Evolutionary conservation across 1,284 basidiomycete genomes (phyloP).

Genomic region (Porodaedalea pini): DNA sequence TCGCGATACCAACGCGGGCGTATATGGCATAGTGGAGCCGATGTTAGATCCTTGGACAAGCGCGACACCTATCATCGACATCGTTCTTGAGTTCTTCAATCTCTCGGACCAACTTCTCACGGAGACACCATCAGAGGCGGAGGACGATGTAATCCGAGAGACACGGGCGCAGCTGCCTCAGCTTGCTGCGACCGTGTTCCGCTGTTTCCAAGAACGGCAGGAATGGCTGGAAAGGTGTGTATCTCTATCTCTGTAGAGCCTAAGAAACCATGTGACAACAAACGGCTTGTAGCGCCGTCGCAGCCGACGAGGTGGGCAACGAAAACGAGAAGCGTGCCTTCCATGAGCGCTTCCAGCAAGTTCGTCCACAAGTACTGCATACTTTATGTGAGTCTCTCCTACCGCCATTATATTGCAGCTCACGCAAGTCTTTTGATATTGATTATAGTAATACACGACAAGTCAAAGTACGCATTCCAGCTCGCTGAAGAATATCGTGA

Average conservation of each 20-base stretch:
- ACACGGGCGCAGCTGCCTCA: constrained; percentile 65
- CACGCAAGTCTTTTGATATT: not conserved
- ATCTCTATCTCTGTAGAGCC: not conserved
- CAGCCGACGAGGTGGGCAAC: constrained; percentile 41
- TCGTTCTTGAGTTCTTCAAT: constrained; percentile 71
- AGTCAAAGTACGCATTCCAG: constrained; percentile 67
- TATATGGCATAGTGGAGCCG: constrained; percentile 75
- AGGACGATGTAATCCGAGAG: constrained; percentile 28
- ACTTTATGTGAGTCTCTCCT: constrained; percentile 58
- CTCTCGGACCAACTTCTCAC: constrained; percentile 46
- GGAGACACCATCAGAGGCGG: constrained; percentile 28
- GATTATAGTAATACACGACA: constrained; percentile 57
- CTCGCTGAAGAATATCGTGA: constrained; percentile 86
- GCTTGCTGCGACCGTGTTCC: constrained; percentile 67
- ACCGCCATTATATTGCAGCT: constrained; percentile 11
- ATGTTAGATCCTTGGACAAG: constrained; percentile 86
- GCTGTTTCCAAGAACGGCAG: constrained; percentile 69
- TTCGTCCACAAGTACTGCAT: constrained; percentile 72
- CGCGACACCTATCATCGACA: constrained; percentile 60
- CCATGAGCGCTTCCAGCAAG: constrained; percentile 59
- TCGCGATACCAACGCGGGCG: constrained; percentile 62
- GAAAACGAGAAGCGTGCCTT: constrained; percentile 57
- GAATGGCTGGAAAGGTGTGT: constrained; percentile 64
- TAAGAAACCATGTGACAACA: not conserved
- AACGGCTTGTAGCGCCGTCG: constrained; percentile 36